Conservation (phyloP, 306 rosid species). For the Dalbergia oliveri region DNA sequence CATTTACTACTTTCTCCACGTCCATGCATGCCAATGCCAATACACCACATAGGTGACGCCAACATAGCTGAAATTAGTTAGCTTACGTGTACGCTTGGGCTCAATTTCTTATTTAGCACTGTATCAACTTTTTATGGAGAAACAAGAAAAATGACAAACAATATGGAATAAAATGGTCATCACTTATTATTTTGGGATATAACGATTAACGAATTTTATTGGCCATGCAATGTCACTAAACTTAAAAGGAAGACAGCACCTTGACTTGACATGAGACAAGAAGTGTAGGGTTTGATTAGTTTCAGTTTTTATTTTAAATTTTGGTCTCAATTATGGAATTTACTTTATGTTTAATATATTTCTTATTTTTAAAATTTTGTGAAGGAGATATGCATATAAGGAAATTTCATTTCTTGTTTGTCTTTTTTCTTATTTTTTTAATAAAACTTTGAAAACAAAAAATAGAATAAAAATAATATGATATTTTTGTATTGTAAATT, state of each 20-base stretch:
- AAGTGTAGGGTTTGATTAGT: too few species aligned
- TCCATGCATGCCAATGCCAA: not conserved
- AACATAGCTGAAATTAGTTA: not conserved
- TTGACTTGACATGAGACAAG: not conserved
- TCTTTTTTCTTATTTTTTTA: too few species aligned
- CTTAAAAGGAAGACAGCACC: not conserved
- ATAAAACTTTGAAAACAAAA: too few species aligned
- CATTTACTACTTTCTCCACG: not conserved
- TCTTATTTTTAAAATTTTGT: too few species aligned
- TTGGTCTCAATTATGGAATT: too few species aligned
- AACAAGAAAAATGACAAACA: not conserved
- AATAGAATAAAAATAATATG: too few species aligned
- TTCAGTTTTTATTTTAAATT: too few species aligned
- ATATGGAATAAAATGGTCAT: not conserved
- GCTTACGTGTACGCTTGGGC: not conserved
- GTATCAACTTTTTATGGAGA: not conserved
- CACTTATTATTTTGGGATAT: not conserved
- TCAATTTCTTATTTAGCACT: not conserved
- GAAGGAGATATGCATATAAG: too few species aligned
- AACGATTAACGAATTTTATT: not conserved
- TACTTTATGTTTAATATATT: too few species aligned
- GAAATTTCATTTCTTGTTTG: too few species aligned
- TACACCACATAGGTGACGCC: not conserved
- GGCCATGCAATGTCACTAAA: slow-evolving; percentile 7
- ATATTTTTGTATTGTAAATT: too few species aligned